Base-by-base conservation (phyloP, 371 early-diverging fungal genomes). In the Mortierella sp. region DNA sequence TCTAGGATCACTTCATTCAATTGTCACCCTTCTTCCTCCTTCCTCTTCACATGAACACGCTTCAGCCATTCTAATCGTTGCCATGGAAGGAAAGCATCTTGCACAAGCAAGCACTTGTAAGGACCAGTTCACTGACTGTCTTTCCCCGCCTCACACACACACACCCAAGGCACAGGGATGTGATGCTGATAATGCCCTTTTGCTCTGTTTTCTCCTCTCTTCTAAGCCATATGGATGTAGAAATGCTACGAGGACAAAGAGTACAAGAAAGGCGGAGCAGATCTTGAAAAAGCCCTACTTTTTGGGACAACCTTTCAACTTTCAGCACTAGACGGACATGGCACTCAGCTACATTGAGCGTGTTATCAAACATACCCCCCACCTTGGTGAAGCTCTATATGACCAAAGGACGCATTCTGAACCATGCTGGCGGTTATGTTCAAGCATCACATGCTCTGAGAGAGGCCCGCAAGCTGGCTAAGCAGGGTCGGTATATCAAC, bases 401-500 rank as follows among this genome's bases (percentile, higher is more conserved):
- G 94, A 89, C 93, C 51, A 94, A 95, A 82, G 98, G 94, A n/a
- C 87, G 93, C 72, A 94, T 98, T 47, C 82, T 91, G 69, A 98
- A 98, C 89, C 97, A 97, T 58, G 85, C 86, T 5, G 96, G 96
- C 30, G 88, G 95, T 55, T 27, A 82, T 14, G 70, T 82, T 2
- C 78, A 82, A 10, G 98, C 98, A 0, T 84, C 83, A 78, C 72
- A 82, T 23, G 76, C 79, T 6, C 90, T 97, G 93, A 90, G 96
- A 69, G 87, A 90, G 54, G 97, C 92, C 14, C 91, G 98, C 55
- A 90, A 93, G 67, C 66, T 95, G 63, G 98, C 98, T 82, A 83
- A 95, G 53, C 94, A 94, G 81, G 99, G 98, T 83, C 88, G 99
- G 19, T 97, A 91, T 72, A 86, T 98, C 82, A 98, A 98, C 84